Evolutionary conservation across 1,139 yeast genomes (phyloP).

Genomic region (Geotrichum candidum): DNA sequence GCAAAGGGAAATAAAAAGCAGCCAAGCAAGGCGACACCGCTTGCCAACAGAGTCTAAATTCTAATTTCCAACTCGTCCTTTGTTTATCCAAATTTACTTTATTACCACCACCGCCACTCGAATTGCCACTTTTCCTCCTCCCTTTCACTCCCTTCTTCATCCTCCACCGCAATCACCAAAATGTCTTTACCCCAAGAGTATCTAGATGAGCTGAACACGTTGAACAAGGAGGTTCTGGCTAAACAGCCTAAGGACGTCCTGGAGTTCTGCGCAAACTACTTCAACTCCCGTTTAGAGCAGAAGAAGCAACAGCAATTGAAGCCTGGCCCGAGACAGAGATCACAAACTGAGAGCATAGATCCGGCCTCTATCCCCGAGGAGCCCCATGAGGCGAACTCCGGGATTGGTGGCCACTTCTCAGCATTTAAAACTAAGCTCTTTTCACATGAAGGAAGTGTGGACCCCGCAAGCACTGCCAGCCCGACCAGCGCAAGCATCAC

Average conservation of each 20-base stretch:
- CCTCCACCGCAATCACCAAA: neutral
- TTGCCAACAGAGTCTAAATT: neutral
- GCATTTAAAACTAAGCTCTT: conserved; percentile 5
- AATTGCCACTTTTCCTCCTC: neutral
- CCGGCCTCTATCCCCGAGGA: conserved; percentile 4
- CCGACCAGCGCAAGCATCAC: neutral
- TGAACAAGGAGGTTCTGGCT: conserved; percentile 55
- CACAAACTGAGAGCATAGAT: conserved; percentile 9
- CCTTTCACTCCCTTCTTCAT: neutral
- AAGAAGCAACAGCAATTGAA: conserved; percentile 37
- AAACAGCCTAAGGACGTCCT: conserved; percentile 62
- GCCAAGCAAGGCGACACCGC: neutral
- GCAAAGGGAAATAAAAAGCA: neutral
- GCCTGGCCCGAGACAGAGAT: conserved; percentile 5
- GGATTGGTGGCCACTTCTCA: neutral
- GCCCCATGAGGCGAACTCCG: neutral
- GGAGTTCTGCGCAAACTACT: conserved; percentile 68
- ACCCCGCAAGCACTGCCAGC: neutral
- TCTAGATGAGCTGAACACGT: conserved; percentile 52
- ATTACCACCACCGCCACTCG: neutral
- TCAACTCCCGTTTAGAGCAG: conserved; percentile 44
- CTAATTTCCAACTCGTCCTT: neutral
- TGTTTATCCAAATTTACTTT: neutral
- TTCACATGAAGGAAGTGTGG: neutral
- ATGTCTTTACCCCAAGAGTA: conserved; percentile 40